Conservation (phyloP, 352 stramenopile genomes). For the Elongisporangium undulatum region DNA sequence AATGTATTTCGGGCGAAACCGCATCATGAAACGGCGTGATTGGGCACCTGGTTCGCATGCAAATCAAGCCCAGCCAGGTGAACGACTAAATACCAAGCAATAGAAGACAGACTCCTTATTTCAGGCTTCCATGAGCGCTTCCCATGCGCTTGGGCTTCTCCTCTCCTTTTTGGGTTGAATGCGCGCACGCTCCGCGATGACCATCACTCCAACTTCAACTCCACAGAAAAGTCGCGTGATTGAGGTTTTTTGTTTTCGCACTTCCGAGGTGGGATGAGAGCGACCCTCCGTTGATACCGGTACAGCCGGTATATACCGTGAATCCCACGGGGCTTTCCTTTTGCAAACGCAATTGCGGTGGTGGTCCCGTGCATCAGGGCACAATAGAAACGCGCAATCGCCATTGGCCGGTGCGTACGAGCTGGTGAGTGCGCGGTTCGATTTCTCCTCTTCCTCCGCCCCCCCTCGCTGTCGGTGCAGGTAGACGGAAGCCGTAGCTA, state of each 20-base stretch:
- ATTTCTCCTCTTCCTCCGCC: not conserved
- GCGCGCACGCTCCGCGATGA: too few relatives aligned
- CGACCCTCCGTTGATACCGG: not conserved
- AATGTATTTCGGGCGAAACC: not conserved
- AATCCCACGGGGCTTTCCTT: not conserved
- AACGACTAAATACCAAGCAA: not conserved
- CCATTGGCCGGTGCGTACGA: not conserved
- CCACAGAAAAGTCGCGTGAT: not conserved
- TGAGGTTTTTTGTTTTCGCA: not conserved
- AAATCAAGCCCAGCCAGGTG: not conserved
- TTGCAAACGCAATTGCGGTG: not conserved
- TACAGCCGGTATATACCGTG: conserved; percentile 1
- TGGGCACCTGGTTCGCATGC: not conserved
- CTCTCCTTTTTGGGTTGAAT: too few relatives aligned
- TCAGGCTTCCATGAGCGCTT: too few relatives aligned
- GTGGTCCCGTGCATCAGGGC: conserved; percentile 3
- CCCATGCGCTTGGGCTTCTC: too few relatives aligned
- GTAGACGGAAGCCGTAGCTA: conserved; percentile 21
- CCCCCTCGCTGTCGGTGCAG: not conserved
- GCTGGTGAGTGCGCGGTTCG: not conserved
- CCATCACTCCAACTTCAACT: conserved; percentile 7
- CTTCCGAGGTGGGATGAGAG: not conserved
- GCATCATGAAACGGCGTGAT: not conserved
- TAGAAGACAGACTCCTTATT: not conserved
- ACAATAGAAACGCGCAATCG: conserved; percentile 8